Percentiles rank a stretch among this genome's conserved stretches.
These are phyloP conservation scores for Curvularia sp. DNA, from an alignment of 2,329 filamentous ascomycete species.

Conservation along the genomic window DNA sequence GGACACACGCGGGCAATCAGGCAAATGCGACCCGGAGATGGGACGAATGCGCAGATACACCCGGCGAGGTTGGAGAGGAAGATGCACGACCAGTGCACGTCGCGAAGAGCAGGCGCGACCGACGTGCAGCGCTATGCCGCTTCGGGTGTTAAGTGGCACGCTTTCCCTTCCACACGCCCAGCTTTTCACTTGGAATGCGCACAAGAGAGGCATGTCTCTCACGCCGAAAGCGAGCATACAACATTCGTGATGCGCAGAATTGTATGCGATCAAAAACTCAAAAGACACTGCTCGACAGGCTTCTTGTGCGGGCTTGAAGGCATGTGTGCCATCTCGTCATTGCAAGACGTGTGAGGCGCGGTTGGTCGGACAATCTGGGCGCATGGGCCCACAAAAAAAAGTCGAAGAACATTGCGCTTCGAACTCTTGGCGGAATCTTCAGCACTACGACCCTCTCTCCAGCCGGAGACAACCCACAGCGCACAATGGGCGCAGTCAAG, in stretches of 20 bases:
- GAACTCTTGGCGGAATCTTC: constrained; percentile 33
- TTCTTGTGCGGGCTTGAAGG: background rate
- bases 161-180: constrained; percentile 2
- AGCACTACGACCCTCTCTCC: constrained; percentile 12
- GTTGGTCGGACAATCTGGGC: constrained; percentile 18
- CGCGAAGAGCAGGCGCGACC: constrained; percentile 23
- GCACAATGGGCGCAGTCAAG: constrained; percentile 56
- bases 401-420: constrained; percentile 18
- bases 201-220: background rate
- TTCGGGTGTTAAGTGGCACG: constrained; percentile 10
- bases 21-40: constrained; percentile 8
- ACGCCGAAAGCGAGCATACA: background rate
- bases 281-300: too few relatives aligned
- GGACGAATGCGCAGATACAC: constrained; percentile 18
- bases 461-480: constrained; percentile 6
- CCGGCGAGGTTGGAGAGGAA: constrained; percentile 20
- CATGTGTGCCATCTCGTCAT: constrained; percentile 6
- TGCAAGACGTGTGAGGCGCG: constrained; percentile 10
- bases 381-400: constrained; percentile 20
- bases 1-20: constrained; percentile 9
- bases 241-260: background rate
- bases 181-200: background rate
- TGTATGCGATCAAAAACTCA: background rate
- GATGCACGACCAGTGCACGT: constrained; percentile 18
- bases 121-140: constrained; percentile 18